phyloP scores from a whole-genome alignment of 352 stramenopile species.

The Globisporangium acanthophoron region DNA sequence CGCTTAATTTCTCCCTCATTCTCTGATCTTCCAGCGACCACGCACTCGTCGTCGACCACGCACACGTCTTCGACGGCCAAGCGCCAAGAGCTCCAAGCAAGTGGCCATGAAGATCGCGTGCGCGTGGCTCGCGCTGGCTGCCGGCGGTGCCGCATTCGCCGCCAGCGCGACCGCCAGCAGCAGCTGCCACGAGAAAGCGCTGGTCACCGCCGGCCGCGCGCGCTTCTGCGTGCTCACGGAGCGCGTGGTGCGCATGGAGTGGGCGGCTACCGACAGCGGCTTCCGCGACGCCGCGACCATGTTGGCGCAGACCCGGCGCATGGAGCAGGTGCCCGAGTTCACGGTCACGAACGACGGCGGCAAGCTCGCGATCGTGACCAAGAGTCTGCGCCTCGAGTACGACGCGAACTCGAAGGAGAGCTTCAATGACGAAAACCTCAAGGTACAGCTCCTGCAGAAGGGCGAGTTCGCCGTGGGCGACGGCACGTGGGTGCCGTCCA shows the following conservation, averaged over 20 bases:
- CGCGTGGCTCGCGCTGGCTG: conserved; percentile 6
- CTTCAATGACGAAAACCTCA: conserved; percentile 25
- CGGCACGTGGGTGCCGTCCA: conserved; percentile 16
- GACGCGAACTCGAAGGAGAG: conserved; percentile 13
- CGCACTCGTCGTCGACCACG: background rate
- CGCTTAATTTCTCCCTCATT: conserved; percentile 3
- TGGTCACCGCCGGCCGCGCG: conserved; percentile 18
- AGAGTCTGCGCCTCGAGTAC: conserved; percentile 16
- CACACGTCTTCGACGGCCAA: background rate
- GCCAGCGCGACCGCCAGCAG: background rate
- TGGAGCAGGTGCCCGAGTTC: conserved; percentile 16
- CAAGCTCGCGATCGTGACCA: conserved; percentile 16
- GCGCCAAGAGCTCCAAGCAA: background rate
- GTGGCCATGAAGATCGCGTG: conserved; percentile 3
- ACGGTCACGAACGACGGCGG: conserved; percentile 9
- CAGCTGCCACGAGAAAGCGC: conserved; percentile 13
- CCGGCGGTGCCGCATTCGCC: background rate
- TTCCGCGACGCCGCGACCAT: conserved; percentile 23
- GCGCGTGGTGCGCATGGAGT: conserved; percentile 32
- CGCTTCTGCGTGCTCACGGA: conserved; percentile 33
- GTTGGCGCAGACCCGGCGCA: conserved; percentile 15
- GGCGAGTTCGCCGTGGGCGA: background rate
- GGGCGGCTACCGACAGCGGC: background rate
- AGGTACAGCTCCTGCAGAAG: conserved; percentile 10
- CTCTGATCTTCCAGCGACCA: conserved; percentile 4